Percentiles rank a stretch among this genome's conserved stretches.
Conservation (phyloP, 495 filamentous ascomycete genomes). For the Podospora australis region DNA sequence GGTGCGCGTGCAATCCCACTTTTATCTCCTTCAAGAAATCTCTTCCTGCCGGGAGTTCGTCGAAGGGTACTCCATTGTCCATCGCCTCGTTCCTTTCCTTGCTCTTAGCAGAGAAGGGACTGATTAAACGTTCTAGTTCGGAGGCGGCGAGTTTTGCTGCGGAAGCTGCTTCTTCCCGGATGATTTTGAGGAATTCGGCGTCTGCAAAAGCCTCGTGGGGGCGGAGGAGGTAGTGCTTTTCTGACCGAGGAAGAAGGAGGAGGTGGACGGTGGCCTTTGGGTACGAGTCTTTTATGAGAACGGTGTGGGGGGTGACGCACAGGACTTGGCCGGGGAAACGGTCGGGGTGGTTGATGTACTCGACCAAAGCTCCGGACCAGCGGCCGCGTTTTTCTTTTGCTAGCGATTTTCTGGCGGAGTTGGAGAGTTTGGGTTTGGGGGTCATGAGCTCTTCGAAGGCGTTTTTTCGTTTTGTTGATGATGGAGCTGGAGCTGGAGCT, state of each 20-base stretch:
- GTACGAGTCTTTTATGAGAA: conserved; percentile 75
- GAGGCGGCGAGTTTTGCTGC: conserved; percentile 59
- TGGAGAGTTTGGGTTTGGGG: conserved; percentile 43
- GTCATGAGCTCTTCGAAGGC: conserved; percentile 62
- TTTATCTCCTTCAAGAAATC: conserved; percentile 75
- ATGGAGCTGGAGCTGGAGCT: neutral
- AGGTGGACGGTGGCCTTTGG: conserved; percentile 82
- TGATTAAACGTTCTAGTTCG: conserved; percentile 69
- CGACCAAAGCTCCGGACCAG: conserved; percentile 57
- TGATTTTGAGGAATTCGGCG: conserved; percentile 58
- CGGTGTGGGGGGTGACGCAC: conserved; percentile 62
- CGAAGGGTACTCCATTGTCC: conserved; percentile 29
- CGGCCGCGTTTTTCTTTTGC: conserved; percentile 19
- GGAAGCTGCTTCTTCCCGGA: conserved; percentile 52
- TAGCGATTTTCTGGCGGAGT: conserved; percentile 8
- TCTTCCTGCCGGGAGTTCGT: conserved; percentile 58
- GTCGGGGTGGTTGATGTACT: conserved; percentile 64
- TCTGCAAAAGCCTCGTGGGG: conserved; percentile 77
- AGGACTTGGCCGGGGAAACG: conserved; percentile 60
- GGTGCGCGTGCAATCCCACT: conserved; percentile 74
- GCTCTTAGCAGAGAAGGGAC: conserved; percentile 56
- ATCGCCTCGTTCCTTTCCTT: conserved; percentile 42
- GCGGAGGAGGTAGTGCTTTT: conserved; percentile 53
- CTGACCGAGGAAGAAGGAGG: conserved; percentile 75
- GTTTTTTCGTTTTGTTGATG: conserved; percentile 11